These are phyloP conservation scores for Trichoderma koningiopsis DNA, from an alignment of 2,329 filamentous ascomycete genomes.

Conservation along the genomic window DNA sequence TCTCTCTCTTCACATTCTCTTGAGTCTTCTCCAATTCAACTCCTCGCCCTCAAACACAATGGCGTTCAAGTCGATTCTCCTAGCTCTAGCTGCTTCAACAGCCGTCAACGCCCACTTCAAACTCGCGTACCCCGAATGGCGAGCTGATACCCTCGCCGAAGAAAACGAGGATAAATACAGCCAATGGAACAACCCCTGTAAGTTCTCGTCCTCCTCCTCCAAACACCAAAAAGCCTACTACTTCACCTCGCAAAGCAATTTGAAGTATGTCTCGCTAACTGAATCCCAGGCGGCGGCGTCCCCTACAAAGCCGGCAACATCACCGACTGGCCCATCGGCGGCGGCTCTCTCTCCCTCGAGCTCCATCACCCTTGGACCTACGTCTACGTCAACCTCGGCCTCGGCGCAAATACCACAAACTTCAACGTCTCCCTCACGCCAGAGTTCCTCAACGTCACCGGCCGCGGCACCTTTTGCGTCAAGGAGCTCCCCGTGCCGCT, in stretches of 20 bases:
- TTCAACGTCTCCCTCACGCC: constrained; percentile 71
- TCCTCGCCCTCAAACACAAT: not conserved
- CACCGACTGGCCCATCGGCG: constrained; percentile 57
- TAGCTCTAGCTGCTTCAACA: constrained; percentile 41
- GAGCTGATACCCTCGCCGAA: constrained; percentile 49
- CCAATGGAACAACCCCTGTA: constrained; percentile 57
- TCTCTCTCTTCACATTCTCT: not conserved
- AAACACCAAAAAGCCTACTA: not conserved
- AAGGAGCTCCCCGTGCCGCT: constrained; percentile 59
- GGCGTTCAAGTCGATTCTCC: constrained; percentile 33
- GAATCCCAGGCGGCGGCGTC: constrained; percentile 49
- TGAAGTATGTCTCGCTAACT: constrained; percentile 2
- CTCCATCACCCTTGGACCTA: constrained; percentile 57
- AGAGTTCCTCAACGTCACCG: constrained; percentile 60
- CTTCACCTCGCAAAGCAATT: not conserved
- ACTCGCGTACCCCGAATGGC: constrained; percentile 52
- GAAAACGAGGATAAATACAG: constrained; percentile 45
- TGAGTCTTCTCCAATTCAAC: not conserved
- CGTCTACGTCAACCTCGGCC: constrained; percentile 56
- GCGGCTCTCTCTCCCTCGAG: constrained; percentile 51
- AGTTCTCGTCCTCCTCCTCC: constrained; percentile 28
- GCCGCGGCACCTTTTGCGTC: constrained; percentile 66
- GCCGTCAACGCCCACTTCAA: constrained; percentile 52
- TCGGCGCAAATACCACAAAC: constrained; percentile 55
- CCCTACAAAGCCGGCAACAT: constrained; percentile 47